Evolutionary conservation across 2,329 filamentous ascomycete genomes (phyloP).

Genomic region (Exophiala sideris): DNA sequence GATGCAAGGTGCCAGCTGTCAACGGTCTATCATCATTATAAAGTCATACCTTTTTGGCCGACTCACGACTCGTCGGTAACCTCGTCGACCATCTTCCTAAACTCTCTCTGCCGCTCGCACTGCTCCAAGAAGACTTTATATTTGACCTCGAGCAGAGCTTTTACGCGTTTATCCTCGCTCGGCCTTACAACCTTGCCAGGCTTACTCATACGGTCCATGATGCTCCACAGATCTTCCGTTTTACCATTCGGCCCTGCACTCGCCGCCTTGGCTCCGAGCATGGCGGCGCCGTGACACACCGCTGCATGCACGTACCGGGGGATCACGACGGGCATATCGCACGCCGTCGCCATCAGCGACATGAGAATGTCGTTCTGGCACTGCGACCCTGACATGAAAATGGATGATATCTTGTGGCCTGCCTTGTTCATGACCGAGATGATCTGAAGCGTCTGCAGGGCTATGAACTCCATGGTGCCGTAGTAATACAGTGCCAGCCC

Average conservation of each 20-base stretch:
- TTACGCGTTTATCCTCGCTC: slow-evolving; percentile 67
- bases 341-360: slow-evolving; percentile 84
- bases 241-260: slow-evolving; percentile 72
- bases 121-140: slow-evolving; percentile 96
- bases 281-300: slow-evolving; percentile 95
- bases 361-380: slow-evolving; percentile 95
- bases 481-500: slow-evolving; percentile 91
- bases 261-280: slow-evolving; percentile 97
- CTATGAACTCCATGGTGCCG: slow-evolving; percentile 95
- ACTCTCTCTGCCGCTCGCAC: slow-evolving; percentile 78
- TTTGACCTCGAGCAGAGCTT: slow-evolving; percentile 77
- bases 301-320: slow-evolving; percentile 92
- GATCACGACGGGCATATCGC: slow-evolving; percentile 88
- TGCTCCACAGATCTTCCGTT: slow-evolving; percentile 86
- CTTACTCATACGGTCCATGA: slow-evolving; percentile 98
- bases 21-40: too few species aligned
- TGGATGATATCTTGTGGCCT: slow-evolving; percentile 82
- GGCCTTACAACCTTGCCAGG: slow-evolving; percentile 80
- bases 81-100: slow-evolving; percentile 74
- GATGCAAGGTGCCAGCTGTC: too few species aligned
- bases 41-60: too few species aligned
- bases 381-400: slow-evolving; percentile 98
- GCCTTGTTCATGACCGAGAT: slow-evolving; percentile 88
- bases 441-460: slow-evolving; percentile 93
- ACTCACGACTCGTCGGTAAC: slow-evolving; percentile 28